These are phyloP conservation scores for Murraya koenigii DNA, from an alignment of 345 rosid genomes.

Conservation along the genomic window DNA sequence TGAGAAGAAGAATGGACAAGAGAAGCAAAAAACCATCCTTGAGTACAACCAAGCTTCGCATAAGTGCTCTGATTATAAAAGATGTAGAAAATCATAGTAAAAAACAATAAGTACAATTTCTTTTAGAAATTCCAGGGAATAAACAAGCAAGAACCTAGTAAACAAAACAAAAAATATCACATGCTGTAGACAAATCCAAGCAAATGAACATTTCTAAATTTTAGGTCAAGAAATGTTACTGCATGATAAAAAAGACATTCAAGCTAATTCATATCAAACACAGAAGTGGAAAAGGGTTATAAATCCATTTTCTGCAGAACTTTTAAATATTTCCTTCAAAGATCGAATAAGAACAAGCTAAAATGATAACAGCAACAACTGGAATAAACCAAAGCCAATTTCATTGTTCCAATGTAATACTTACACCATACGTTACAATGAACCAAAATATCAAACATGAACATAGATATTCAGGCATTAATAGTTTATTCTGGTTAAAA, in stretches of 20 bases:
- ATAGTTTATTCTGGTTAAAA: not conserved
- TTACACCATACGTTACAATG: not conserved
- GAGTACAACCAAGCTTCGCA: constrained; percentile 86
- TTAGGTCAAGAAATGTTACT: not conserved
- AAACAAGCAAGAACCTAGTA: not conserved
- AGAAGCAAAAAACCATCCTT: constrained; percentile 93
- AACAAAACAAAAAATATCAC: not conserved
- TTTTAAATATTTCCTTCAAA: not conserved
- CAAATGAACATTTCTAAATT: constrained; percentile 5
- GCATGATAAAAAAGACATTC: not conserved
- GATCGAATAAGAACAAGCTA: not conserved
- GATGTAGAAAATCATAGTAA: not conserved
- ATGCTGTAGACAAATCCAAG: not conserved
- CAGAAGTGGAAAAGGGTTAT: not conserved
- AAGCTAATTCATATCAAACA: not conserved
- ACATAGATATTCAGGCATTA: not conserved
- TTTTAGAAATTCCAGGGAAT: not conserved
- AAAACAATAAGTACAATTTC: not conserved
- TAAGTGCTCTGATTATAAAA: constrained; percentile 57
- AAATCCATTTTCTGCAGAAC: not conserved
- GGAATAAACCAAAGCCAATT: not conserved
- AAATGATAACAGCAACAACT: not conserved
- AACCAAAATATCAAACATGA: no score
- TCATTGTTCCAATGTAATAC: not conserved
- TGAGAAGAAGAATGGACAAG: constrained; percentile 64